Evolutionary conservation across 2,329 filamentous ascomycete species (phyloP), one percentile per base, ranked within the genome.

Genomic region (Exophiala dermatitidis): DNA sequence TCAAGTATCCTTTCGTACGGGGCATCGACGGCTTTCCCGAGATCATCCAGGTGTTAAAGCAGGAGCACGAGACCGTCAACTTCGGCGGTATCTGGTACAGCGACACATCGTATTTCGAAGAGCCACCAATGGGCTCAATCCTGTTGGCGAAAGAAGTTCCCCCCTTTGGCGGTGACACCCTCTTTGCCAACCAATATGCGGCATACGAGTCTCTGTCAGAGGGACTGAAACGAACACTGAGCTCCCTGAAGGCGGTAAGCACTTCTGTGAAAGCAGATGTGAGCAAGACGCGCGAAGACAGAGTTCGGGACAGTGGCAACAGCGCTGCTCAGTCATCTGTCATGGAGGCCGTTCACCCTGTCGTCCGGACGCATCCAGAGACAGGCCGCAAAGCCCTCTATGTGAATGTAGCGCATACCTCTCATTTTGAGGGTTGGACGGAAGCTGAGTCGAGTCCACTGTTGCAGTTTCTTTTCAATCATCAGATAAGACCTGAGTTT

Each of bases 301-400:
- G 58, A 8, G 54, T 62, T 37, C 56, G 56, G n/a, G 60, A 62
- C 44, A 54, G 46, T 19, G 60, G 58, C 7, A 54, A 56, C 46
- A 46, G 36, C 9, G 26, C 50, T 2, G 48, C 54, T 3, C 41
- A 47, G 32, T 38, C 49, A 9, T 47, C 46, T 3, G 36, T 40
- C 3, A 40, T 68, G 31, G 61, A 63, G 45, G 61, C 64, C 3
- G 59, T 63, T 5, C 67, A 69, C 52, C 67, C 67, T 7, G 55
- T 68, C 9, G 64, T 69, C 12, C 59, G 66, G 3, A 64, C 64
- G 2, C 67, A 70, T 60, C 68, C 67, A 1, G 64, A 62, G 31
- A 70, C 68, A 0, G 66, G 66, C 0, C 52, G 64, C 38, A 68
- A 69, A 46, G 63, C 66, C 1, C 59, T 70, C 1, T 70, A 65